Percentiles rank a stretch among this genome's conserved stretches.
Evolutionary conservation across 179 eudicot species (phyloP).

Genomic region (Sideroxylon spinosum): DNA sequence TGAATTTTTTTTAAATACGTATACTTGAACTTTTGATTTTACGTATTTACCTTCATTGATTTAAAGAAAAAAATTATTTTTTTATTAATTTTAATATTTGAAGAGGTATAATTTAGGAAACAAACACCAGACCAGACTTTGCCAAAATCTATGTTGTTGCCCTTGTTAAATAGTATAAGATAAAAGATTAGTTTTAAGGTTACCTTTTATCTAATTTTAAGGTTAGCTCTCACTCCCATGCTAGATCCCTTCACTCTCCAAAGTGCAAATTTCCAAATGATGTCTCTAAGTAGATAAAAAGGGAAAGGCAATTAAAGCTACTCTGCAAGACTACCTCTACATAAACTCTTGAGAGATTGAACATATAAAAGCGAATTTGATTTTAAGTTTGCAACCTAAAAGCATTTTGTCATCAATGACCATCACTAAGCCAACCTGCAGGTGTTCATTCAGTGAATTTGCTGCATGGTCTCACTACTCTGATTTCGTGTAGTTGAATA

Average conservation of each 20-base stretch:
- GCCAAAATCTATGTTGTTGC: no score
- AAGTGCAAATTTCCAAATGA: not conserved
- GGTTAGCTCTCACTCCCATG: not conserved
- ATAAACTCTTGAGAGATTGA: not conserved
- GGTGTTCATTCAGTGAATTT: not conserved
- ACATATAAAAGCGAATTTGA: not conserved
- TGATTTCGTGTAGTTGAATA: not conserved
- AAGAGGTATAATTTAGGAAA: no score
- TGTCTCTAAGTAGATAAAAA: not conserved
- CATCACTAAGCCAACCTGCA: not conserved
- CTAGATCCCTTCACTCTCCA: not conserved
- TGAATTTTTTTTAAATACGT: no score
- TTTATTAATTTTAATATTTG: no score
- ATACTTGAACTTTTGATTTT: no score
- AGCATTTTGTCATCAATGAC: not conserved
- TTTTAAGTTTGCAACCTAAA: not conserved
- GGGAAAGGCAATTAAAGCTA: not conserved
- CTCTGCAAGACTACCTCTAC: not conserved
- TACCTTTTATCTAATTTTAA: not conserved
- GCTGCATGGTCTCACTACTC: not conserved
- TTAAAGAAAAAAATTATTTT: no score
- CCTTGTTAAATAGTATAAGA: not conserved
- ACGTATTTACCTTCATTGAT: no score
- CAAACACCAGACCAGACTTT: no score
- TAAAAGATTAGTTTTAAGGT: not conserved